Evolutionary conservation across 2,329 filamentous ascomycete species (phyloP).

Genomic region (Colletotrichum truncatum): DNA sequence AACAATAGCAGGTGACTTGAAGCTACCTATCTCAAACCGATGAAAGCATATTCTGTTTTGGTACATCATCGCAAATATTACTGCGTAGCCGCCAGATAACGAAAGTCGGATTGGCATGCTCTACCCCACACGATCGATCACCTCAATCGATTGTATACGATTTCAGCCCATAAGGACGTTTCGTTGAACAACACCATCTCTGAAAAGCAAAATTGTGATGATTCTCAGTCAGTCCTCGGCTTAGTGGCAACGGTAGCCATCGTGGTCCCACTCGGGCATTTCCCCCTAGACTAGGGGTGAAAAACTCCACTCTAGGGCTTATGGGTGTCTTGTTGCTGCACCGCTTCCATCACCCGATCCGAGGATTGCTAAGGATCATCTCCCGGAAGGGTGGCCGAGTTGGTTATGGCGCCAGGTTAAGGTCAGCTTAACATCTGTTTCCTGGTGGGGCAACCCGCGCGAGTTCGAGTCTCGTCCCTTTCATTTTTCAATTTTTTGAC

Average conservation of each 20-base stretch:
- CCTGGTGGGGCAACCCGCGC: conserved; percentile 31
- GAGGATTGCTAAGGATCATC: neutral
- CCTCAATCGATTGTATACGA: too few species aligned
- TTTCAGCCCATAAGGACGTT: too few species aligned
- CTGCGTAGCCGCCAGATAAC: too few species aligned
- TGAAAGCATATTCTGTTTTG: too few species aligned
- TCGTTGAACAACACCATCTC: too few species aligned
- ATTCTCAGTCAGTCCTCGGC: neutral
- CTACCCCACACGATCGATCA: too few species aligned
- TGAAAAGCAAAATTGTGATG: too few species aligned
- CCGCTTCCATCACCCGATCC: accelerated
- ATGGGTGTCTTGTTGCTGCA: neutral
- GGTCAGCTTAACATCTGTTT: conserved; percentile 30
- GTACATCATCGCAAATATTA: too few species aligned
- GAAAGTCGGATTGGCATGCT: too few species aligned
- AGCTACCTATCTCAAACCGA: too few species aligned
- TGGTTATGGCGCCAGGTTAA: conserved; percentile 32
- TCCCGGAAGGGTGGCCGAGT: conserved; percentile 28
- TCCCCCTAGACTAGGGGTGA: neutral
- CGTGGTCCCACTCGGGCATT: neutral
- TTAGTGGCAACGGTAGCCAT: neutral
- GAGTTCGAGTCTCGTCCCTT: conserved; percentile 31
- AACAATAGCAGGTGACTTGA: too few species aligned
- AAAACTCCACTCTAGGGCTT: neutral
- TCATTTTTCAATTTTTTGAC: conserved; percentile 14